Conservation (phyloP, 306 rosid species). For the Quillaja saponaria region DNA sequence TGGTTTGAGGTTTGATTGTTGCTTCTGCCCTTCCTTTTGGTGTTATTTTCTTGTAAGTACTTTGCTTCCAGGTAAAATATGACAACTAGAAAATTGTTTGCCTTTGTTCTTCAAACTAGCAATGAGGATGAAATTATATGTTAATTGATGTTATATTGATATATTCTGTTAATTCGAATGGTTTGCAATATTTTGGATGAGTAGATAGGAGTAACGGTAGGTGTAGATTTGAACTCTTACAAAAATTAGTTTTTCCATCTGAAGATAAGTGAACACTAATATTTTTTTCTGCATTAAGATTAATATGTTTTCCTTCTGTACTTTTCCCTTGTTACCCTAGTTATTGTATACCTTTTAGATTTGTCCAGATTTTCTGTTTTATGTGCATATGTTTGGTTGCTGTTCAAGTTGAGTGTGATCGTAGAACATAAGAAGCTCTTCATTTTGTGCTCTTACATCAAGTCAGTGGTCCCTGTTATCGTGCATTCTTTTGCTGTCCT, state of each 20-base stretch:
- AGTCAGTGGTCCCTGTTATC: not conserved
- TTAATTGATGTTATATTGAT: slow-evolving; percentile 3
- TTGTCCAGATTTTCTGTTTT: not conserved
- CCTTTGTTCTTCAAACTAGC: not conserved
- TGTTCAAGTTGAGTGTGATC: not conserved
- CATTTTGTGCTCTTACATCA: slow-evolving; percentile 6
- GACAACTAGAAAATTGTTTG: not conserved
- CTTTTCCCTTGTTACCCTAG: too few relatives aligned
- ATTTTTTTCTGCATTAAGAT: not conserved
- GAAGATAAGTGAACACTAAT: not conserved
- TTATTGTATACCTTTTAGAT: not conserved
- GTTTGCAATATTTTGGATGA: not conserved
- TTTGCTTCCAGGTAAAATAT: not conserved
- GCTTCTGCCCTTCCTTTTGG: not conserved
- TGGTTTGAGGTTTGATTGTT: not conserved
- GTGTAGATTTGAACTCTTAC: not conserved
- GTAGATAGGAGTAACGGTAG: not conserved
- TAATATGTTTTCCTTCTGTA: too few relatives aligned
- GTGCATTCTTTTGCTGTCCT: not conserved
- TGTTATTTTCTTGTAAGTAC: not conserved
- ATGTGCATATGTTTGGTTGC: not conserved
- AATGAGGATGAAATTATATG: not conserved
- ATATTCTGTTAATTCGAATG: not conserved
- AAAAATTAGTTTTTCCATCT: too few relatives aligned
- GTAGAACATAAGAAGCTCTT: not conserved